phyloP scores from a whole-genome alignment of 495 filamentous ascomycete genomes.

The Tuber aestivum region DNA sequence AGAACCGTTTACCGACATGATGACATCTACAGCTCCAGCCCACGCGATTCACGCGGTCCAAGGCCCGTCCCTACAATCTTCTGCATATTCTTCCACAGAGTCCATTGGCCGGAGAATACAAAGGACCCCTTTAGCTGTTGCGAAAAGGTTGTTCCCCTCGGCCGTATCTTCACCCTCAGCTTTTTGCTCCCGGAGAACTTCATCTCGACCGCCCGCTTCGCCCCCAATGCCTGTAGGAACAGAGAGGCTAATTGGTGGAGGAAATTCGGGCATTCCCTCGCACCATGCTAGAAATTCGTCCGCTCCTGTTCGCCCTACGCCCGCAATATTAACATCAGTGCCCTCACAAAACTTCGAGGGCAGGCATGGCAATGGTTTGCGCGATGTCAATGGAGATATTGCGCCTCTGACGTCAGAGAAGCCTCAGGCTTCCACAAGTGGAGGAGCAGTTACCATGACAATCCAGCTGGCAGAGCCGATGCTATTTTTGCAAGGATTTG shows the following conservation, averaged over 20 bases:
- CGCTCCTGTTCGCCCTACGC: slow-evolving; percentile 10
- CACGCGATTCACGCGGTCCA: slow-evolving; percentile 22
- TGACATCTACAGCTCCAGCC: slow-evolving; percentile 32
- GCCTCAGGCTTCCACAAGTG: slow-evolving; percentile 50
- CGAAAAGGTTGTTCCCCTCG: slow-evolving; percentile 36
- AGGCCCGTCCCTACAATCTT: slow-evolving; percentile 17
- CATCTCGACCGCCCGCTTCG: slow-evolving; percentile 8
- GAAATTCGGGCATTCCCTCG: slow-evolving; percentile 41
- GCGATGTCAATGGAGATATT: slow-evolving; percentile 11
- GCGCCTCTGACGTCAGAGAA: slow-evolving; percentile 46
- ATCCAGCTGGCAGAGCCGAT: slow-evolving; percentile 72
- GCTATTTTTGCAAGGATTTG: slow-evolving; percentile 84
- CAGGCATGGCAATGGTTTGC: slow-evolving; percentile 1
- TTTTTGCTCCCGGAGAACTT: slow-evolving; percentile 20
- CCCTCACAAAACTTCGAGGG: slow-evolving; percentile 6
- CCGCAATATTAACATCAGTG: slow-evolving; percentile 11
- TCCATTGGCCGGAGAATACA: slow-evolving; percentile 32
- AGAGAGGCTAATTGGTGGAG: slow-evolving; percentile 34
- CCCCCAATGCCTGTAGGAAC: slow-evolving; percentile 21
- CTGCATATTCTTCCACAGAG: slow-evolving; percentile 17
- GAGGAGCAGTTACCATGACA: slow-evolving; percentile 47
- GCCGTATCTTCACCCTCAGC: slow-evolving; percentile 29
- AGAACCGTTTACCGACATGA: slow-evolving; percentile 38
- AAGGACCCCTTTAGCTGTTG: slow-evolving; percentile 33
- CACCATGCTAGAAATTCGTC: slow-evolving; percentile 28